Conservation (phyloP, 345 rosid genomes). For the Gossypium sturtianum region DNA sequence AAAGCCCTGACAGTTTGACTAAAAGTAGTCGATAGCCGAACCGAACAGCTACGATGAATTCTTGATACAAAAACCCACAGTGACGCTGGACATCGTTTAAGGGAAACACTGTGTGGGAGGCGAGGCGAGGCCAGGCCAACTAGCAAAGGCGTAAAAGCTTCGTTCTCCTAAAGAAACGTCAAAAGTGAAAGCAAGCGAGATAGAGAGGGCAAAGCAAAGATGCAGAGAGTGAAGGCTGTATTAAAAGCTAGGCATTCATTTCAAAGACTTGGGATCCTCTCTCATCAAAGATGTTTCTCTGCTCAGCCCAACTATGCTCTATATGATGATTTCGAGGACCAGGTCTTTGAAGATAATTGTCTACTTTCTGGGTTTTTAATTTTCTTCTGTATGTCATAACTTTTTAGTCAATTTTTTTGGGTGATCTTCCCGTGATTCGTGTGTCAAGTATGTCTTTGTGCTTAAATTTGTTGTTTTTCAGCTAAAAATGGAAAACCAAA, state of each 20-base stretch:
- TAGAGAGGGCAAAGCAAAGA: slow-evolving; percentile 18
- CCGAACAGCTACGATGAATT: background rate
- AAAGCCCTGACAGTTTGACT: background rate
- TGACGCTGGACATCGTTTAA: background rate
- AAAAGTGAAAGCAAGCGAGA: slow-evolving; percentile 1
- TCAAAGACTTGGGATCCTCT: slow-evolving; percentile 29
- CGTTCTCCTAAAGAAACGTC: background rate
- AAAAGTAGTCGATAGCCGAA: background rate
- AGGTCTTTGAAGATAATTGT: slow-evolving; percentile 29
- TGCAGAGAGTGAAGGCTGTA: slow-evolving; percentile 51
- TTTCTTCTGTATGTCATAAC: background rate
- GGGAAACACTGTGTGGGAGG: background rate
- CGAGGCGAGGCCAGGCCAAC: background rate
- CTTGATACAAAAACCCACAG: background rate
- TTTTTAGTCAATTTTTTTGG: background rate
- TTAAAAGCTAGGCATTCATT: slow-evolving; percentile 26
- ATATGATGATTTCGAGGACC: slow-evolving; percentile 44
- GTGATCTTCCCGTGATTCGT: no score
- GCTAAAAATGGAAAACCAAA: background rate
- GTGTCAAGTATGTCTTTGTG: background rate
- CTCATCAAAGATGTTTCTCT: slow-evolving; percentile 44
- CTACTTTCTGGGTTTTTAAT: background rate
- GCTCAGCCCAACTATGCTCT: slow-evolving; percentile 56
- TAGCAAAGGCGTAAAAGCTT: background rate
- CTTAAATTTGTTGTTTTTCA: background rate